Base-by-base conservation (phyloP, 208 protist genomes). In the Crithidia brevicula region DNA sequence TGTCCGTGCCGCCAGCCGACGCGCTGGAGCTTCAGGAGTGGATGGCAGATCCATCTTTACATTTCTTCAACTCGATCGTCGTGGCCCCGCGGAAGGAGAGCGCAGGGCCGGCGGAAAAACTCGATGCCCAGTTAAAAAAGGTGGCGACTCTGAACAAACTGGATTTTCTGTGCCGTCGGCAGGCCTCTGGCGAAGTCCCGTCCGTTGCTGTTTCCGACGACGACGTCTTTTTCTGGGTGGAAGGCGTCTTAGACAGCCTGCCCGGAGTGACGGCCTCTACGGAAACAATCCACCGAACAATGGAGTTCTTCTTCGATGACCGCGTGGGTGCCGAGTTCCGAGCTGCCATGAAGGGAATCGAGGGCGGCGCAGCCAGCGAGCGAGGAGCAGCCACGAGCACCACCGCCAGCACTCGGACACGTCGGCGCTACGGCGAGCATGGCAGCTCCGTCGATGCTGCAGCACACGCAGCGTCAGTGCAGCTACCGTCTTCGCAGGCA, bases 231-330 rank as follows among this genome's bases (percentile, higher is more conserved):
- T 43, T 27, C 11, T 88, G 82, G 82, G 20, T 66, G 1, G 76
- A 82, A 50, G 56, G 56, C n/a, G 75, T 85, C 27, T 71, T 88
- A 27, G 72, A 76, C 38, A 74, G 40, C 38, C 43, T 85, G 22
- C 82, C 79, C 10, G 82, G 82, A 23, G 67, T 83, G 22, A 81
- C 70, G 5, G 64, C 68, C 13, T 49, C 72, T 47, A 50, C 58
- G 10, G 51, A 63, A 1, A n/a, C n/a, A 5, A 88, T 88, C 42
- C 53, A 65, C 23, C 34, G 53, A 27, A 72, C 72, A 0, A 50
- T 88, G 59, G 69, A 82, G 34, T 74, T 50, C 51, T 82, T 74
- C 59, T 88, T 88, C 46, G 63, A 67, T 23, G 40, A 22, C 11
- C 49, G 60, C 8, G 79, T 84, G 0, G 60, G 65, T 3, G 28